Evolutionary conservation across 2,329 filamentous ascomycete genomes (phyloP).

Genomic region (Teratosphaeriaceae sp.): DNA sequence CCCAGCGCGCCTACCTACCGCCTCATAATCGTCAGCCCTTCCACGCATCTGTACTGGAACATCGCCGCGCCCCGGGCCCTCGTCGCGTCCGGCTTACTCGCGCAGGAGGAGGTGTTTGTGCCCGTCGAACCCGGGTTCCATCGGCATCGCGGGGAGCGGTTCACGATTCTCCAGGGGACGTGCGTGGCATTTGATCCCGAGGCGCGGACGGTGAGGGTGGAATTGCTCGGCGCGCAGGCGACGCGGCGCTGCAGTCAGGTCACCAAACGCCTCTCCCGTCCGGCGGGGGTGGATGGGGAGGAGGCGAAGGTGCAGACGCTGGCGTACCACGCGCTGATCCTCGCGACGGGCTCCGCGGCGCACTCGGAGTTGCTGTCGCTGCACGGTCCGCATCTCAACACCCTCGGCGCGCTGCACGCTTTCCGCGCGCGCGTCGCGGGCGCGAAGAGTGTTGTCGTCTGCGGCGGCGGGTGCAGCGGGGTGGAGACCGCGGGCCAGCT

Average conservation of each 20-base stretch:
- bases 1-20: constrained; percentile 23
- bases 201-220: constrained; percentile 22
- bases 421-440: constrained; percentile 24
- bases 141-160: constrained; percentile 24
- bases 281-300: too few relatives aligned
- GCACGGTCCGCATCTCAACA: constrained; percentile 28
- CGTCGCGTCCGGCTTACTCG: constrained; percentile 28
- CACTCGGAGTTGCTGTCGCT: constrained; percentile 30
- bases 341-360: constrained; percentile 32
- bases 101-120: constrained; percentile 30
- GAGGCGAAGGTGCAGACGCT: constrained; percentile 18
- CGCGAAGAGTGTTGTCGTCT: constrained; percentile 30
- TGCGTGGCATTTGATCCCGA: constrained; percentile 24
- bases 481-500: constrained; percentile 34
- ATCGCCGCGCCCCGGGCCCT: constrained; percentile 32
- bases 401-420: constrained; percentile 25
- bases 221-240: constrained; percentile 15
- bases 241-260: constrained; percentile 12
- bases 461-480: constrained; percentile 31
- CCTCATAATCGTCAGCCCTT: constrained; percentile 30
- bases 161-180: constrained; percentile 31
- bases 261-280: constrained; percentile 8
- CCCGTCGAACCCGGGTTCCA: constrained; percentile 29
- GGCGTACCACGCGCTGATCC: constrained; percentile 30
- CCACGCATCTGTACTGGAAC: constrained; percentile 34